Percentiles rank a stretch among this genome's conserved stretches.
Evolutionary conservation across 495 filamentous ascomycete genomes (phyloP).

Genomic region (Aspergillus haitiensis): DNA sequence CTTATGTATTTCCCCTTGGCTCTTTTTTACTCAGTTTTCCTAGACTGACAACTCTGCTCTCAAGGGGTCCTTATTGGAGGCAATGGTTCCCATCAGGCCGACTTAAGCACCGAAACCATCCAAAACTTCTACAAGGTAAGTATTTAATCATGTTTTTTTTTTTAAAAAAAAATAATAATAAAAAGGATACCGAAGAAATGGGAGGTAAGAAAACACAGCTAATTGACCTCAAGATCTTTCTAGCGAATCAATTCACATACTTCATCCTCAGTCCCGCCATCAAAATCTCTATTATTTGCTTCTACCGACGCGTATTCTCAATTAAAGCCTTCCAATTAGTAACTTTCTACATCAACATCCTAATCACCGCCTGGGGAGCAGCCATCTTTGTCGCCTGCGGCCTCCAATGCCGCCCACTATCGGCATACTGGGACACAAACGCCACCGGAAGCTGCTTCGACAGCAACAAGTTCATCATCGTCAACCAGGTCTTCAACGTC

Average conservation of each 20-base stretch:
- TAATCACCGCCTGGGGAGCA: constrained; percentile 39
- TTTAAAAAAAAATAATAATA: constrained; percentile 7
- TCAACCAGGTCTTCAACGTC: constrained; percentile 48
- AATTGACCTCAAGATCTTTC: constrained; percentile 39
- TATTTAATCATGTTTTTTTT: neutral
- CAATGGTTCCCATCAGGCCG: constrained; percentile 33
- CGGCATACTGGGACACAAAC: constrained; percentile 43
- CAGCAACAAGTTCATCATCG: constrained; percentile 38
- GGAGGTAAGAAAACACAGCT: no score
- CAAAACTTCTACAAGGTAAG: constrained; percentile 39
- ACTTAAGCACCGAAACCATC: constrained; percentile 28
- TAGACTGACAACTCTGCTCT: constrained; percentile 11
- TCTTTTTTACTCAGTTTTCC: neutral
- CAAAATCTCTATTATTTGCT: constrained; percentile 50
- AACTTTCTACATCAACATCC: constrained; percentile 32
- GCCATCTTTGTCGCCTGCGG: constrained; percentile 43
- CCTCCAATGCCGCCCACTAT: constrained; percentile 44
- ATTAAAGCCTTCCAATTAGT: constrained; percentile 37
- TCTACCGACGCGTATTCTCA: constrained; percentile 49
- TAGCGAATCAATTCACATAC: constrained; percentile 48
- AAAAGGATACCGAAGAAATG: no score
- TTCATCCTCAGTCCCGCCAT: constrained; percentile 42
- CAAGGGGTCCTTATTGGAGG: constrained; percentile 43
- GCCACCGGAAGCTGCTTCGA: constrained; percentile 39
- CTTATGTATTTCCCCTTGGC: constrained; percentile 33